Percentiles rank a stretch among this genome's conserved stretches.
Evolutionary conservation across 108 stramenopile species (phyloP).

Genomic region (Nitzschia inconspicua): DNA sequence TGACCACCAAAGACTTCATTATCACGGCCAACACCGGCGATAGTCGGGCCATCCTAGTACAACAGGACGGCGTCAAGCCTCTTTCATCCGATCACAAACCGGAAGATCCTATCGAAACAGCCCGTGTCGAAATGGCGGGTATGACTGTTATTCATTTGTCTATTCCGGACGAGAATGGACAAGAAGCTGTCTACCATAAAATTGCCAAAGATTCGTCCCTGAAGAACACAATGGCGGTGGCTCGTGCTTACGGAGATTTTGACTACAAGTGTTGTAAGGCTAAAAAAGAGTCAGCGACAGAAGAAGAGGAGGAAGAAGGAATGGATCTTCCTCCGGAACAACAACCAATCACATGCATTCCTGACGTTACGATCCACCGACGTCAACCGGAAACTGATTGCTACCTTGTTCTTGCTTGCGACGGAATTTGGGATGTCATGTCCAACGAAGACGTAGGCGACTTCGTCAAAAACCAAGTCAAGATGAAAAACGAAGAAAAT

Average conservation of each 20-base stretch:
- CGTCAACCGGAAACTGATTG: constrained; percentile 50
- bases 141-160: constrained; percentile 42
- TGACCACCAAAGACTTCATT: constrained; percentile 52
- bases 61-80: constrained; percentile 2
- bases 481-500: constrained; percentile 11
- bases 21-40: constrained; percentile 91
- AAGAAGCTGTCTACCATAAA: constrained; percentile 31
- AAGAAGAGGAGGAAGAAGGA: not conserved
- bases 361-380: constrained; percentile 66
- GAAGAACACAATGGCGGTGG: constrained; percentile 66
- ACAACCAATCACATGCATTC: constrained; percentile 80
- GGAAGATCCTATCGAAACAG: constrained; percentile 61
- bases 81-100: constrained; percentile 96
- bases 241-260: constrained; percentile 92
- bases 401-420: constrained; percentile 88
- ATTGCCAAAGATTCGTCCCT: constrained; percentile 16
- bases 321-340: constrained; percentile 45
- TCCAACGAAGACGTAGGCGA: constrained; percentile 64
- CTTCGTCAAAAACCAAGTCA: constrained; percentile 51
- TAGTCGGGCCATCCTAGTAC: constrained; percentile 73
- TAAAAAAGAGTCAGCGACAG: too few species aligned
- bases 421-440: constrained; percentile 89
- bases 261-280: too few species aligned
- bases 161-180: constrained; percentile 39
- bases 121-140: constrained; percentile 77